Evolutionary conservation across 202 grass and related monocot species (phyloP), one percentile per base, ranked within the genome.

Genomic region (Hordeum pubiflorum): DNA sequence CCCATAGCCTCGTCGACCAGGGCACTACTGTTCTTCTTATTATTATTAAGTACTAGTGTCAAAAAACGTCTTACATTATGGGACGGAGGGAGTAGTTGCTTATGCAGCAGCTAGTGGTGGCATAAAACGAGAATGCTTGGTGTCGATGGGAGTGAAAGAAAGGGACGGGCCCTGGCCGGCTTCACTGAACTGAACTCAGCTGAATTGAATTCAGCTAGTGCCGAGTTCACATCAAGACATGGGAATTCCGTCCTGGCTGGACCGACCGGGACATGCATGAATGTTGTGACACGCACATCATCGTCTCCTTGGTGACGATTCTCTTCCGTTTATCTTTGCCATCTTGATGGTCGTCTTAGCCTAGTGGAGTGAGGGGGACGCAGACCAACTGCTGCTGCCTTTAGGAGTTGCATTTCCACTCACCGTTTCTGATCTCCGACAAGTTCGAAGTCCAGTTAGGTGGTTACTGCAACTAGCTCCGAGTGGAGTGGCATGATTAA

Each of bases 161-260:
- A 76, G 64, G 15, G 36, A 66, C 11, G 11, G 57, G 56, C 10
- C 7, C 8, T 44, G 17, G 32, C 33, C 5, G 13, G 76, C 37
- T 63, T 61, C 78, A 50, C 27, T 83, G 38, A 50, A 50, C 6
- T 17, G 14, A 6, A 50, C 6, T 17, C 5, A 6, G 15, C 33
- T 17, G 41, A 43, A 3, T 5, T 5, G 44, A 79, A 63, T 83
- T 75, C 24, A 23, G 68, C 62, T 63, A 89, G 79, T 79, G 38
- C 79, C 2, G 24, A 75, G 79, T 63, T 86, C 83, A 83, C 83
- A 83, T 86, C 83, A 86, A 69, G 87, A 64, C 14, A 31, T 62
- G 52, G 29, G 4, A 86, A 89, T 83, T 63, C 68, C 54, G 33
- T 82, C 74, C 66, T 86, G 52, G 39, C 37, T 75, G 61, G 86